Percentiles rank a stretch among this genome's conserved stretches.
phyloP scores from a whole-genome alignment of 768 basidiomycete genomes.

The Dioszegia aurantiaca region DNA sequence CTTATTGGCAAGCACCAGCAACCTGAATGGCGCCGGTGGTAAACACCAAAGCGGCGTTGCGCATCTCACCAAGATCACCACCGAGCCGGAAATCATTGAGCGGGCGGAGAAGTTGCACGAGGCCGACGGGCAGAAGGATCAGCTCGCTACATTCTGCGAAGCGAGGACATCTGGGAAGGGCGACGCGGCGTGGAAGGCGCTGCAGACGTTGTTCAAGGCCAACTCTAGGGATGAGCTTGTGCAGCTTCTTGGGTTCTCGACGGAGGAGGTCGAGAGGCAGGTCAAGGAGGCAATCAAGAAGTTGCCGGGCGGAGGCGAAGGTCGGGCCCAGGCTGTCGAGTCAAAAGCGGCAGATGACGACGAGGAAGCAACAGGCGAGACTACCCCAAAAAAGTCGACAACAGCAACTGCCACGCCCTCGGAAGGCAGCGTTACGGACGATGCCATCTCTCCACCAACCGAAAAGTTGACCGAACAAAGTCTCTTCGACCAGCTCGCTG shows the following conservation, averaged over 20 bases:
- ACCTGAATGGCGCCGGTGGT: slow-evolving; percentile 62
- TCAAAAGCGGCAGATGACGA: slow-evolving; percentile 38
- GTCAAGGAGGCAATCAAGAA: slow-evolving; percentile 79
- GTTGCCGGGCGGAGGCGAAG: slow-evolving; percentile 10
- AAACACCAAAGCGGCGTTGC: slow-evolving; percentile 79
- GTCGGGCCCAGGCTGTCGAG: neutral
- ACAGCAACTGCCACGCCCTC: slow-evolving; percentile 60
- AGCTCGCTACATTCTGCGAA: slow-evolving; percentile 68
- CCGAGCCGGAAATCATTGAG: slow-evolving; percentile 70
- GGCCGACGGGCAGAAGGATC: slow-evolving; percentile 59
- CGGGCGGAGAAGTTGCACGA: slow-evolving; percentile 67
- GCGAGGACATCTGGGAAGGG: slow-evolving; percentile 51
- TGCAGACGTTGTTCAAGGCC: slow-evolving; percentile 73
- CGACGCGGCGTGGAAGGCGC: slow-evolving; percentile 74
- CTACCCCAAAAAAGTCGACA: slow-evolving; percentile 56
- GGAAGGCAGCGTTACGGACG: slow-evolving; percentile 57
- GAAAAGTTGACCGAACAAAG: slow-evolving; percentile 70
- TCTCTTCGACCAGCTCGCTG: slow-evolving; percentile 71
- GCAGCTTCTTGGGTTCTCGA: slow-evolving; percentile 85
- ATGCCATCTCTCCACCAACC: slow-evolving; percentile 60
- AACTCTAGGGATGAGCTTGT: slow-evolving; percentile 88
- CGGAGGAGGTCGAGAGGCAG: slow-evolving; percentile 72
- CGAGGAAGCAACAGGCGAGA: slow-evolving; percentile 12
- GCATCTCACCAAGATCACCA: slow-evolving; percentile 72
- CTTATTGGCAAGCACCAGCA: slow-evolving; percentile 73